Evolutionary conservation across 805 yeast species (phyloP).

Genomic region (Kodamaea kaohsiungensis): DNA sequence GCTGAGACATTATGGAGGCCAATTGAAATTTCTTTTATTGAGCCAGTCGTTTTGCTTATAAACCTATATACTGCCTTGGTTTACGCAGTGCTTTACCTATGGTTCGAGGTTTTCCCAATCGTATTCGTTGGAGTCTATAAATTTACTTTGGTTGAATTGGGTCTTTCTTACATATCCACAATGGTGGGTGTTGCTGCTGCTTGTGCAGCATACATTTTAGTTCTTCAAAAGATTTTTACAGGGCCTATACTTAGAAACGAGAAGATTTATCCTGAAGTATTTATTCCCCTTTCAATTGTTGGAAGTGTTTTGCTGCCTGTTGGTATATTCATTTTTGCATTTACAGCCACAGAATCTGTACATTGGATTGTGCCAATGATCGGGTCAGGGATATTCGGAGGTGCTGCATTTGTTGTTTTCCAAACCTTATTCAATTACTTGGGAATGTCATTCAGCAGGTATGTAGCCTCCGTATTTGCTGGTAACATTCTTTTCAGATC

Average conservation of each 20-base stretch:
- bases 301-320: too few relatives aligned
- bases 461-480: too few relatives aligned
- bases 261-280: too few relatives aligned
- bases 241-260: background rate
- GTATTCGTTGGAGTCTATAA: constrained; percentile 46
- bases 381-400: too few relatives aligned
- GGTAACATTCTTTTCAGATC: too few relatives aligned
- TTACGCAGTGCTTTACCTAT: constrained; percentile 54
- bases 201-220: constrained; percentile 10
- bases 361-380: too few relatives aligned
- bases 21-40: constrained; percentile 46
- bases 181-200: constrained; percentile 43
- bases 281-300: too few relatives aligned
- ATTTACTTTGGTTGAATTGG: constrained; percentile 49
- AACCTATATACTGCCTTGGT: constrained; percentile 52
- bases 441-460: too few relatives aligned
- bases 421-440: too few relatives aligned
- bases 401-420: too few relatives aligned
- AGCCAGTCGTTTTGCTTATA: constrained; percentile 52
- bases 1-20: constrained; percentile 49
- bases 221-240: constrained; percentile 14
- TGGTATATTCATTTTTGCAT: too few relatives aligned
- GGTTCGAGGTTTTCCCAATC: constrained; percentile 64
- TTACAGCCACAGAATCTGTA: too few relatives aligned
- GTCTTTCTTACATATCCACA: constrained; percentile 48